phyloP scores from a whole-genome alignment of 2,329 filamentous ascomycete species.

The Phialophora chinensis region DNA sequence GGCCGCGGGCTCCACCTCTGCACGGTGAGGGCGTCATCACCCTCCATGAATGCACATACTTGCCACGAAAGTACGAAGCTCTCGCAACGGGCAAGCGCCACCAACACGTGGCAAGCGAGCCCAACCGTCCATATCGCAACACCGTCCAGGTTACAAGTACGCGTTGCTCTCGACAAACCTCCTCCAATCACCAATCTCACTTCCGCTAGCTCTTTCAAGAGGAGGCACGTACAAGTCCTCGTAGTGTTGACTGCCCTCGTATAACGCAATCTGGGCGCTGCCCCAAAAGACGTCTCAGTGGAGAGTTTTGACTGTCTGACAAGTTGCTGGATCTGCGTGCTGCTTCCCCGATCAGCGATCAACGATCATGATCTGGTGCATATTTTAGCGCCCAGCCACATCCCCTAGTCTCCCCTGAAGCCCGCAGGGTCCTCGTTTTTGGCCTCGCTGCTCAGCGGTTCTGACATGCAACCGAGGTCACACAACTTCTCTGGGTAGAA shows the following conservation, averaged over 20 bases:
- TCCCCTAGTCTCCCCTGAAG: not conserved
- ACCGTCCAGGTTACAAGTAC: too few species aligned
- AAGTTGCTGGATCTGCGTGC: conserved; percentile 20
- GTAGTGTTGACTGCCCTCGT: not conserved
- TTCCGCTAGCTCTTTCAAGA: not conserved
- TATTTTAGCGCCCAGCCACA: conserved; percentile 19
- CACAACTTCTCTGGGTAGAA: conserved; percentile 12
- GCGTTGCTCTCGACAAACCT: not conserved
- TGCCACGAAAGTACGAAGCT: not conserved
- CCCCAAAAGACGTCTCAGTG: not conserved
- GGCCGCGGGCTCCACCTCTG: not conserved
- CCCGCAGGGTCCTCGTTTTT: conserved; percentile 13
- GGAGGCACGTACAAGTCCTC: not conserved
- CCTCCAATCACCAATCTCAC: not conserved
- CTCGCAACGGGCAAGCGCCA: conserved; percentile 24
- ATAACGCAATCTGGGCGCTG: not conserved
- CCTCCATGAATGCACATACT: not conserved
- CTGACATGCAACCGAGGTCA: conserved; percentile 25
- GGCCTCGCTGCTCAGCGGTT: not conserved
- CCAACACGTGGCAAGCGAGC: conserved; percentile 31
- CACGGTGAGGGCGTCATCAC: not conserved
- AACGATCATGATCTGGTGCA: conserved; percentile 27
- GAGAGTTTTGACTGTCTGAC: not conserved
- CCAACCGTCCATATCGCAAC: conserved; percentile 19
- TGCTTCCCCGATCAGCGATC: conserved; percentile 24